Evolutionary conservation across 2,329 filamentous ascomycete genomes (phyloP).

Genomic region (Penicillium sp.): DNA sequence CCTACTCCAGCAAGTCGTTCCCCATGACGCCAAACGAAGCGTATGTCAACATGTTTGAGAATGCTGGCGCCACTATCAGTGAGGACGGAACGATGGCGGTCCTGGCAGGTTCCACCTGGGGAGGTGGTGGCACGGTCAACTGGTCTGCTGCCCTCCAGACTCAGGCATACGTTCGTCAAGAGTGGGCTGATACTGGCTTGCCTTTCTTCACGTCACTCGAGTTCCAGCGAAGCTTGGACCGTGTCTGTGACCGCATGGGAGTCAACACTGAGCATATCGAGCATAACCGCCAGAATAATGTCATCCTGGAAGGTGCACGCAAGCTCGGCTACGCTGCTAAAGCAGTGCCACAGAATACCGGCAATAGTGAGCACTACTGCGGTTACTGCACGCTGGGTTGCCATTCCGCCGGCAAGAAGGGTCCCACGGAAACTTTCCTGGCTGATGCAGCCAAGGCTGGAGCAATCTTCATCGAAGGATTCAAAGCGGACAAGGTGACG

Average conservation of each 20-base stretch:
- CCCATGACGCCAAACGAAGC: constrained; percentile 73
- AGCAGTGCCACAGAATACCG: constrained; percentile 79
- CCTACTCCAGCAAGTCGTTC: constrained; percentile 73
- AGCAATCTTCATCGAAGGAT: constrained; percentile 83
- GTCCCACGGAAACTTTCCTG: constrained; percentile 76
- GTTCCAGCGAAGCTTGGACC: constrained; percentile 80
- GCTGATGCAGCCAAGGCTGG: constrained; percentile 79
- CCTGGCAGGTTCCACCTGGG: constrained; percentile 75
- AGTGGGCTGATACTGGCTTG: constrained; percentile 76
- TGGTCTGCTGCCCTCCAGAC: constrained; percentile 75
- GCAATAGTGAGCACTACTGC: constrained; percentile 74
- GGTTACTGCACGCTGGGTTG: constrained; percentile 68
- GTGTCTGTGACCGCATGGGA: constrained; percentile 80
- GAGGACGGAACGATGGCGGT: constrained; percentile 66
- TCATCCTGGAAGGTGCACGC: constrained; percentile 75
- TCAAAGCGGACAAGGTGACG: constrained; percentile 71
- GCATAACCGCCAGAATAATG: constrained; percentile 74
- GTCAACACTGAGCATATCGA: constrained; percentile 68
- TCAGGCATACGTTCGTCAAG: constrained; percentile 75
- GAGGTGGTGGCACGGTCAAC: constrained; percentile 86
- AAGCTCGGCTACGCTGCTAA: constrained; percentile 75
- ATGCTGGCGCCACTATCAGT: constrained; percentile 63
- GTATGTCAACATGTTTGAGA: constrained; percentile 70
- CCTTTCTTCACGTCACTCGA: constrained; percentile 74
- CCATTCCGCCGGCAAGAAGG: constrained; percentile 74